Base-by-base conservation (phyloP, 345 rosid genomes). In the Firmiana major region DNA sequence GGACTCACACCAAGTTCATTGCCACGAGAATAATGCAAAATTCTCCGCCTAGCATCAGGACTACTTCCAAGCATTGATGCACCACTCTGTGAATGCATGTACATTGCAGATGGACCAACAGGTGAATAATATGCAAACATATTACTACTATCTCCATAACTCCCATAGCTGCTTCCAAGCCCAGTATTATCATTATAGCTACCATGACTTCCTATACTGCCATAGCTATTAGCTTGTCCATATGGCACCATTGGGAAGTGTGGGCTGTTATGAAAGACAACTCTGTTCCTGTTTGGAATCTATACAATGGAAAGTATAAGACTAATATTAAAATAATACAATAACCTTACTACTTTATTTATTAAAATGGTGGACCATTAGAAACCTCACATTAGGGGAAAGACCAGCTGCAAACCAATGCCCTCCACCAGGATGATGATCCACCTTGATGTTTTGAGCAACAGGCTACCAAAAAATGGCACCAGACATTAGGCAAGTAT, bases 341-440 rank as follows among this genome's bases (percentile, higher is more conserved):
- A 28, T 10, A 70, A 49, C 4, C 49, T 24, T 16, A 28, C 7
- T 9, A 26, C 71, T 81, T 60, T 51, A 74, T 55, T 54, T 48
- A 79, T 15, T 46, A 48, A 24, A 76, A 58, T 76, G 49, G 31
- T 21, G 16, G 9, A 66, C 22, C 71, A 42, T 21, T 66, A 21
- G 9, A 31, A 66, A 75, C 67, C 92, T 90, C 85, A 96, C 99
- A 83, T 91, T 88, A 71, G 99, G 99, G 83, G 99, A 96, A 79
- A 96, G 97, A 77, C 99, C 99, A 83, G 99, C 98, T 78, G 99
- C 97, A 87, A 93, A 92, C 99, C 99, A 96, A 85, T 96, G 98
- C 83, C 99, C 99, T 71, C 97, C 97, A 73, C 97, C 98, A 63
- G 97, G 98, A 80, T 93, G 97, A 93, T 96, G 99, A 71, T 93